phyloP scores from a whole-genome alignment of 2,329 filamentous ascomycete genomes.

The Phaeomoniella chlamydospora region DNA sequence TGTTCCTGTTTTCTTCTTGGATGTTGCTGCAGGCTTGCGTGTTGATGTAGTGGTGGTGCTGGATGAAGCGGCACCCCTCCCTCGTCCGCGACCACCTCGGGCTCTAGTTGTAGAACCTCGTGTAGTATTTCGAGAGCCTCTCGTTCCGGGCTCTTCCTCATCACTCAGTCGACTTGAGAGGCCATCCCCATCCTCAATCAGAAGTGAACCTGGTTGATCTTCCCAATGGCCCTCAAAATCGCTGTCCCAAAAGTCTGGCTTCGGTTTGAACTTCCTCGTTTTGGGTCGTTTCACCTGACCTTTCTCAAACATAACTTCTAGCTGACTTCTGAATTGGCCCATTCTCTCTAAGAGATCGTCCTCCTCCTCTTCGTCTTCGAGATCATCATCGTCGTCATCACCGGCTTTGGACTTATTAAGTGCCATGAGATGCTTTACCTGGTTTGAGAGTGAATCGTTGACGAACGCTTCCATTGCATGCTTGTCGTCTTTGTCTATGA shows the following conservation, averaged over 20 bases:
- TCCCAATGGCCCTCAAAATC: conserved; percentile 80
- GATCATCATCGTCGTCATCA: conserved; percentile 45
- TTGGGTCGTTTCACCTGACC: conserved; percentile 42
- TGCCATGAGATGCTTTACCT: conserved; percentile 55
- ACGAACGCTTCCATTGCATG: conserved; percentile 77
- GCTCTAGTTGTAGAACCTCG: conserved; percentile 23
- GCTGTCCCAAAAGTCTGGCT: conserved; percentile 73
- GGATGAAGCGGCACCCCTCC: conserved; percentile 26
- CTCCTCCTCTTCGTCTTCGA: conserved; percentile 52
- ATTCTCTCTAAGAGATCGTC: conserved; percentile 60
- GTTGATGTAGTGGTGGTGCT: conserved; percentile 20
- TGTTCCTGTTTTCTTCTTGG: conserved; percentile 24
- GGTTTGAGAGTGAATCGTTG: conserved; percentile 52
- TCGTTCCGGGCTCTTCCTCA: conserved; percentile 30
- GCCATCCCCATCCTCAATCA: conserved; percentile 35
- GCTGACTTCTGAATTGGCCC: conserved; percentile 53
- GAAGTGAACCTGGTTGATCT: conserved; percentile 55
- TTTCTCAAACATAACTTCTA: conserved; percentile 57
- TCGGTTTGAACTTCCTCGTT: conserved; percentile 49
- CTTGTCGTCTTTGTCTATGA: conserved; percentile 90
- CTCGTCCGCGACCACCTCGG: conserved; percentile 31
- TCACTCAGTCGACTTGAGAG: conserved; percentile 17
- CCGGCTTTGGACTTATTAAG: conserved; percentile 55
- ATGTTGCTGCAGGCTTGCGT: conserved; percentile 8
- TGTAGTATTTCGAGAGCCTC: conserved; percentile 13